Percentiles rank a stretch among this genome's conserved stretches.
These are phyloP conservation scores for Fusarium sp. DNA, from an alignment of 2,329 filamentous ascomycete species.

Conservation along the genomic window DNA sequence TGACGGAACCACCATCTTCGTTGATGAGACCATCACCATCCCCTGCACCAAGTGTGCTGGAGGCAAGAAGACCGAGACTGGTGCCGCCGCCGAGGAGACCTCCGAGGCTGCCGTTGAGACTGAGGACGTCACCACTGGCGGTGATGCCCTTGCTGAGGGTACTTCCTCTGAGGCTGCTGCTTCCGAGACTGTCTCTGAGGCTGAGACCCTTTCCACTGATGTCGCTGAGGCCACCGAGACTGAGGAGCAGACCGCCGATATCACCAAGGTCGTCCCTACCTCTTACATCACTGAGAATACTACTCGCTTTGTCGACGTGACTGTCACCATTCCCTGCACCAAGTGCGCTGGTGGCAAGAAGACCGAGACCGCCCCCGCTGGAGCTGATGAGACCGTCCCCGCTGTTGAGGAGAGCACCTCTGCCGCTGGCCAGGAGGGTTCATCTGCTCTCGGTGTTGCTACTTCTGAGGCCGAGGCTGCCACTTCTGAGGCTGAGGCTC, in stretches of 20 bases:
- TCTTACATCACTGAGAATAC: conserved; percentile 35
- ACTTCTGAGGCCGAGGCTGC: conserved; percentile 24
- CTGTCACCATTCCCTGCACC: conserved; percentile 37
- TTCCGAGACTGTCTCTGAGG: conserved; percentile 5
- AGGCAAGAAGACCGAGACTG: conserved; percentile 13
- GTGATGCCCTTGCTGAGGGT: conserved; percentile 16
- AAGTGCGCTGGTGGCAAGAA: conserved; percentile 30
- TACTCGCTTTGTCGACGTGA: conserved; percentile 35
- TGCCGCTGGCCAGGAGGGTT: conserved; percentile 20
- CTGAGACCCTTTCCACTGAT: conserved; percentile 13
- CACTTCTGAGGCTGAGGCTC: conserved; percentile 13
- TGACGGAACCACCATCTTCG: conserved; percentile 37
- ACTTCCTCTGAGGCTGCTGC: conserved; percentile 5
- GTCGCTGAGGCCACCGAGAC: conserved; percentile 6
- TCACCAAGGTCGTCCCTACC: conserved; percentile 36
- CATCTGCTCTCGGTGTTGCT: conserved; percentile 24
- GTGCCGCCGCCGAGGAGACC: conserved; percentile 12
- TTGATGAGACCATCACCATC: conserved; percentile 35
- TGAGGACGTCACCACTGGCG: conserved; percentile 15
- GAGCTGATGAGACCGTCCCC: conserved; percentile 14
- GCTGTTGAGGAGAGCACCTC: conserved; percentile 22
- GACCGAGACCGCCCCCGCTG: conserved; percentile 15
- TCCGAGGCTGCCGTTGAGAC: conserved; percentile 10
- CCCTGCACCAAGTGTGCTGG: conserved; percentile 37
- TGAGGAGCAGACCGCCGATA: conserved; percentile 28